Evolutionary conservation across 192 early-diverging fungal species (phyloP).

Genomic region (Umbelopsis isabellina): DNA sequence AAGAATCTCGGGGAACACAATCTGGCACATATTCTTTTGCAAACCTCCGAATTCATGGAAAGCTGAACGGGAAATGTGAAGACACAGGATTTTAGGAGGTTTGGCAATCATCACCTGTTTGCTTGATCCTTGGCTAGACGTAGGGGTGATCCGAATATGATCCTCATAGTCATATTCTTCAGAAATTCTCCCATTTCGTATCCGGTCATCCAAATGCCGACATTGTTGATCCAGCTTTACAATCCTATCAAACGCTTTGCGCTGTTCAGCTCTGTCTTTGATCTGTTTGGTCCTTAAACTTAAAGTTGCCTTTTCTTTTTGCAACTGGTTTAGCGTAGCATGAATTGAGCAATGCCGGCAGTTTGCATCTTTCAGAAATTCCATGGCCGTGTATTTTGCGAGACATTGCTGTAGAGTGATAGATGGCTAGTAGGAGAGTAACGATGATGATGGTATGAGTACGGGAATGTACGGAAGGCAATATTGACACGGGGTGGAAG

Average conservation of each 20-base stretch:
- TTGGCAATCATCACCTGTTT: slow-evolving; percentile 85
- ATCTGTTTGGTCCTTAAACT: slow-evolving; percentile 17
- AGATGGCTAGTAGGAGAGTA: slow-evolving; percentile 35
- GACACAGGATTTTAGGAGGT: slow-evolving; percentile 75
- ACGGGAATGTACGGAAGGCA: too few species aligned
- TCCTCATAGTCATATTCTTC: slow-evolving; percentile 40
- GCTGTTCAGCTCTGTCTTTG: slow-evolving; percentile 18
- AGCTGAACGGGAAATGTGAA: slow-evolving; percentile 85
- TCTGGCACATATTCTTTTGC: slow-evolving; percentile 81
- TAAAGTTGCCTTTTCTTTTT: slow-evolving; percentile 39
- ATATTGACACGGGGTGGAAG: too few species aligned
- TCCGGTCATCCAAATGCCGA: slow-evolving; percentile 24
- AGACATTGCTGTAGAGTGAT: slow-evolving; percentile 58
- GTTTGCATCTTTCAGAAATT: slow-evolving; percentile 65
- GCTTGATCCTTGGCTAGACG: slow-evolving; percentile 47
- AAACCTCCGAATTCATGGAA: slow-evolving; percentile 71
- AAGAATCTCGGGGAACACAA: slow-evolving; percentile 80
- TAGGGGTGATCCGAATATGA: not conserved
- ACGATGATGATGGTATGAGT: not conserved
- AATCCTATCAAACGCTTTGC: slow-evolving; percentile 22
- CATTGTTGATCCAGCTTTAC: slow-evolving; percentile 20
- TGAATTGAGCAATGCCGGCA: slow-evolving; percentile 68
- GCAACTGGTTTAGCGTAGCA: slow-evolving; percentile 45
- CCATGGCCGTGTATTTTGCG: slow-evolving; percentile 57
- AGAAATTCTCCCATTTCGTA: slow-evolving; percentile 18